These are phyloP conservation scores for Trichoderma citrinoviride DNA, from an alignment of 2,329 filamentous ascomycete genomes.

Conservation along the genomic window DNA sequence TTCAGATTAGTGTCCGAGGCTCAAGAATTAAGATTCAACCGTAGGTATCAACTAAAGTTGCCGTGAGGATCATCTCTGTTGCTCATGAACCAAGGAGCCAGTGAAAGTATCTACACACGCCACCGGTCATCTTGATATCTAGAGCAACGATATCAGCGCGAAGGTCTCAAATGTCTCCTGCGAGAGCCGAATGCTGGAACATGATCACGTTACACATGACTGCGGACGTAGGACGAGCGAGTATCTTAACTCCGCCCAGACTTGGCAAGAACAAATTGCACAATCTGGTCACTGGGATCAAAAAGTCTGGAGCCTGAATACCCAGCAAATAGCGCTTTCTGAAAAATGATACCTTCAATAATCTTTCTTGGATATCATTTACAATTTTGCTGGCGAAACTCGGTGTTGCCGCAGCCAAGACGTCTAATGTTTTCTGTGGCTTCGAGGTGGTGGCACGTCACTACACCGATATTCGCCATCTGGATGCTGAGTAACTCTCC, in stretches of 20 bases:
- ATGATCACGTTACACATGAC: background rate
- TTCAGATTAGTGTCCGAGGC: too few relatives aligned
- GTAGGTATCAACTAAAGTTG: too few relatives aligned
- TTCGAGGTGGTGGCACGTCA: background rate
- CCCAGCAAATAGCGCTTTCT: background rate
- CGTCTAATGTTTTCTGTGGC: background rate
- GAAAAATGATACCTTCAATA: too few relatives aligned
- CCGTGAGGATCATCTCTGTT: too few relatives aligned
- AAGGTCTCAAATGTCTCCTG: background rate
- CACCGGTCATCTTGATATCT: background rate
- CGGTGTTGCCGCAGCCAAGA: background rate
- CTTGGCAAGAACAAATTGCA: background rate
- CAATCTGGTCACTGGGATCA: background rate
- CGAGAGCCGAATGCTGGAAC: background rate
- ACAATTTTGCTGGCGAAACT: background rate
- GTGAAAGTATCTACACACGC: too few relatives aligned
- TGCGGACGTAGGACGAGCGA: conserved; percentile 1
- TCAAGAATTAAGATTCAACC: too few relatives aligned
- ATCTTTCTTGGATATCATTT: background rate
- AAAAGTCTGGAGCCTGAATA: background rate
- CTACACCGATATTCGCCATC: background rate
- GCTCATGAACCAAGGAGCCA: too few relatives aligned
- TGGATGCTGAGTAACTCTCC: background rate
- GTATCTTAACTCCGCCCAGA: background rate
- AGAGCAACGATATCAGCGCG: background rate